Evolutionary conservation across 208 protist genomes (phyloP).

Genomic region (Crithidia acanthocephali): DNA sequence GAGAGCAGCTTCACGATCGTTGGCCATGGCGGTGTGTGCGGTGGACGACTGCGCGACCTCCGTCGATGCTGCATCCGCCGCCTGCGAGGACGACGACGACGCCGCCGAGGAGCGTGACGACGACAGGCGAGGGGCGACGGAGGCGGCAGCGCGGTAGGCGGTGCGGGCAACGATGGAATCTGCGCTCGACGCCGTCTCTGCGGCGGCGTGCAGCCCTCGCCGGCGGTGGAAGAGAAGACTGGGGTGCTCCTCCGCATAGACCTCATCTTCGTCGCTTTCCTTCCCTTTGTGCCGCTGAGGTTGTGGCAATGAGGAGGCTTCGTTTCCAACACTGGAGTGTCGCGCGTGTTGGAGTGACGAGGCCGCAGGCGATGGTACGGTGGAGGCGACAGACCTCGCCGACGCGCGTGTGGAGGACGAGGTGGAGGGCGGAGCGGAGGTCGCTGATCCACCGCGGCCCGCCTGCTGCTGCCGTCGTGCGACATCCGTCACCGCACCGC

Average conservation of each 20-base stretch:
- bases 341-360: background rate
- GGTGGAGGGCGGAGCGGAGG: background rate
- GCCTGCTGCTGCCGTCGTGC: background rate
- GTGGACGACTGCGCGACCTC: background rate
- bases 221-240: background rate
- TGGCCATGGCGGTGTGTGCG: background rate
- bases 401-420: background rate
- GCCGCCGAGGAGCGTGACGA: too few species aligned
- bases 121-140: background rate
- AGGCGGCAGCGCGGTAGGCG: conserved; percentile 4
- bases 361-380: background rate
- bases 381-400: background rate
- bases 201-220: background rate
- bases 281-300: too few species aligned
- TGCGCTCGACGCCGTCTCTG: background rate
- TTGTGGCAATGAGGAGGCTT: too few species aligned
- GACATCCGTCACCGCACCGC: background rate
- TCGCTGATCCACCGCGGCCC: background rate
- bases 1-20: conserved; percentile 5
- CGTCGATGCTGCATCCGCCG: too few species aligned
- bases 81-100: too few species aligned
- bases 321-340: too few species aligned
- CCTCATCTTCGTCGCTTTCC: too few species aligned
- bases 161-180: background rate
- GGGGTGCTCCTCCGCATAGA: too few species aligned